These are phyloP conservation scores for Xylaria sp. DNA, from an alignment of 495 filamentous ascomycete species.

Conservation along the genomic window DNA sequence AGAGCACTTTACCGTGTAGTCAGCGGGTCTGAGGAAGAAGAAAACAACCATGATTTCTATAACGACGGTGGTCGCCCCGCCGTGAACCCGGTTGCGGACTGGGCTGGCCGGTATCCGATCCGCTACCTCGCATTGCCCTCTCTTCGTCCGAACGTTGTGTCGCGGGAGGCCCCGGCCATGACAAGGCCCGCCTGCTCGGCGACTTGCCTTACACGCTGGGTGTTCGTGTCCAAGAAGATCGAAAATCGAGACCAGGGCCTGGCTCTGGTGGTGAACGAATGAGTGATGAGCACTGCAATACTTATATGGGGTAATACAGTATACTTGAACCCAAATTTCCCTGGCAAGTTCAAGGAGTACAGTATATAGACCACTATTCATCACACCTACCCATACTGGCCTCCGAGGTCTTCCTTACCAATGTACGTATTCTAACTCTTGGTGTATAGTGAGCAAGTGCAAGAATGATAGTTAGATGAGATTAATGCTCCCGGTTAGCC, in stretches of 20 bases:
- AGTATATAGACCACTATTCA: neutral
- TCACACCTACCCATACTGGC: neutral
- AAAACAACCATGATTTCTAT: slow-evolving; percentile 3
- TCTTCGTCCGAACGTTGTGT: neutral
- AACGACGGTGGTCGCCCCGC: neutral
- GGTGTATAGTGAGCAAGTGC: neutral
- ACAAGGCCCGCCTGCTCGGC: neutral
- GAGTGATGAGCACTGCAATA: too few species aligned
- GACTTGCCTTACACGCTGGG: neutral
- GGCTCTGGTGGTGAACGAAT: neutral
- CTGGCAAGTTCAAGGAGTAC: neutral
- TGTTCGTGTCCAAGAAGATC: neutral
- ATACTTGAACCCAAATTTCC: neutral
- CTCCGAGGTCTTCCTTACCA: neutral
- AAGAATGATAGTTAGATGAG: slow-evolving; percentile 5
- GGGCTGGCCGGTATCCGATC: neutral
- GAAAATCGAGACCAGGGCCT: neutral
- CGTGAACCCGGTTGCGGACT: neutral
- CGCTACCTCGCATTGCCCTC: slow-evolving; percentile 2
- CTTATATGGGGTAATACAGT: too few species aligned
- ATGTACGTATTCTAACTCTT: too few species aligned
- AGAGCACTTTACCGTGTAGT: neutral
- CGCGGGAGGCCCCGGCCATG: neutral
- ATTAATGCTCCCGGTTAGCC: slow-evolving; percentile 2
- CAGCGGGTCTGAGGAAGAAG: neutral